Evolutionary conservation across 148 eudicot genomes (phyloP), one percentile per base, ranked within the genome.

Genomic region (Vaccinium macrocarpon): DNA sequence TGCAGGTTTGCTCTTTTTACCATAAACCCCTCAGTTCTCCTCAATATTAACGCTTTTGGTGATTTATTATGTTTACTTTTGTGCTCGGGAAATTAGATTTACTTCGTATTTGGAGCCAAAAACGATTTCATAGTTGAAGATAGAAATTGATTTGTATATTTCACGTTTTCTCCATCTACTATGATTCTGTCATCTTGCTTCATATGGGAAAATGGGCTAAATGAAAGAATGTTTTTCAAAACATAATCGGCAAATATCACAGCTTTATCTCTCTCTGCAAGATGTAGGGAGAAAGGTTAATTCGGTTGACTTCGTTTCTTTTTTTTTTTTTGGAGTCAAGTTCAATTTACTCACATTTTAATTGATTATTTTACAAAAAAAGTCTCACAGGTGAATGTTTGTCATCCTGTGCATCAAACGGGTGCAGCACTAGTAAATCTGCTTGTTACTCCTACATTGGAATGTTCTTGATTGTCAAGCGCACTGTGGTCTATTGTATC

Each of bases 1-100:
- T 80, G 93, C 98, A 82, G 98, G 98, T 88, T 3, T 52, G 35
- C 21, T 42, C 35, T 81, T 46, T 72, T 66, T 7, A n/a, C 57
- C 57, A 8, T n/a, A 29, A 78, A 23, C 2, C 56, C 38, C 53
- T 27, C 7, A 3, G 27, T 29, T 52, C 82, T 51, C 42, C 57
- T 23, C 32, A 25, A 27, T 81, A 50, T 76, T 55, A 27, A 8
- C 16, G 76, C 16, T 18, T 38, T 79, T 48, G 52, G 16, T 23
- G 48, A 27, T 25, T 68, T 16, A 4, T 14, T 68, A 13, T 35
- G 13, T 68, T 27, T 68, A 27, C 73, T 35, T 27, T 68, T 27
- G 73, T 25, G 1, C 27, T 68, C 35, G 27, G 70, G 15, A 6
- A 23, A 23, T 23, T 62, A 23, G 71, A 0, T 64, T 25, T 64